phyloP scores from a whole-genome alignment of 352 stramenopile genomes.

The Pythium folliculosum region DNA sequence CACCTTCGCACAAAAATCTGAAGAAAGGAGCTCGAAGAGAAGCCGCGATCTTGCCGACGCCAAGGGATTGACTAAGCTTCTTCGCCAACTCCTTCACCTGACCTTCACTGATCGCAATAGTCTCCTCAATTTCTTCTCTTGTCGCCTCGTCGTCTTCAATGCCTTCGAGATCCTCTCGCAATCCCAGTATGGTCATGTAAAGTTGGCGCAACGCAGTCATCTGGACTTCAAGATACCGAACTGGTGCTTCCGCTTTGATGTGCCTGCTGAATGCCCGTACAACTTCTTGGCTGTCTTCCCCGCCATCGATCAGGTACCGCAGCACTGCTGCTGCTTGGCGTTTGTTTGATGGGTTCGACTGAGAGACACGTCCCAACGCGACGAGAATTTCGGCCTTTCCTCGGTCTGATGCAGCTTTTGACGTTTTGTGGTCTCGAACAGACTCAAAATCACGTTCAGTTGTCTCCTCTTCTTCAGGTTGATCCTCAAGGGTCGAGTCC shows the following conservation, averaged over 20 bases:
- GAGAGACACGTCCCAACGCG: conserved; percentile 65
- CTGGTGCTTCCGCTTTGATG: conserved; percentile 69
- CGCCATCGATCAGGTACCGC: conserved; percentile 58
- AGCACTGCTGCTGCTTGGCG: conserved; percentile 74
- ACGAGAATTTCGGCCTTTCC: conserved; percentile 68
- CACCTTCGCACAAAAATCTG: conserved; percentile 80
- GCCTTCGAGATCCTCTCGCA: conserved; percentile 58
- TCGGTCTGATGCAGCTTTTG: conserved; percentile 31
- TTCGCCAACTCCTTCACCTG: conserved; percentile 77
- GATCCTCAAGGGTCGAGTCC: conserved; percentile 35
- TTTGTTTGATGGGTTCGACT: conserved; percentile 86
- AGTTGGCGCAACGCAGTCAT: conserved; percentile 81
- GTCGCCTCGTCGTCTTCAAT: conserved; percentile 39
- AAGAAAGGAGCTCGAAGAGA: conserved; percentile 76
- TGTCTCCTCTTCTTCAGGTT: conserved; percentile 52
- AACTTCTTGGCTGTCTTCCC: conserved; percentile 56
- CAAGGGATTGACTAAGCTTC: conserved; percentile 79
- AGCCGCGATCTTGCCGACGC: conserved; percentile 68
- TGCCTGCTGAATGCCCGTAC: conserved; percentile 83
- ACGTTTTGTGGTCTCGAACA: conserved; percentile 6
- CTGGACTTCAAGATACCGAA: conserved; percentile 87
- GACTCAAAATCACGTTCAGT: conserved; percentile 29
- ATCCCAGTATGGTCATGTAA: conserved; percentile 58
- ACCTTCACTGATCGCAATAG: conserved; percentile 43
- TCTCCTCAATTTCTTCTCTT: conserved; percentile 57